Percentiles rank a stretch among this genome's conserved stretches.
Evolutionary conservation across 805 yeast species (phyloP).

Genomic region (Nakazawaea holstii): DNA sequence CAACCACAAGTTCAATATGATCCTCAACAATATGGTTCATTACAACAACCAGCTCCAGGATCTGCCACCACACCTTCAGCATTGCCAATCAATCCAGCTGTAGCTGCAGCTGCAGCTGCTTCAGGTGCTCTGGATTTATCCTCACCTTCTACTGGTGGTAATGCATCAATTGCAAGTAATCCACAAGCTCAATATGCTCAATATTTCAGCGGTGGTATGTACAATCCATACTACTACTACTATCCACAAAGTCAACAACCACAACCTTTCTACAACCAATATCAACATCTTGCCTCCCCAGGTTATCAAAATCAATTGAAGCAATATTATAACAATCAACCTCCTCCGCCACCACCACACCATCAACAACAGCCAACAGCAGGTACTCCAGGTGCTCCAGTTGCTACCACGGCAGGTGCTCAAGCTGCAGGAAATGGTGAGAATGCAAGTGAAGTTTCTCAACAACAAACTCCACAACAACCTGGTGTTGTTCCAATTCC

Average conservation of each 20-base stretch:
- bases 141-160: slow-evolving; percentile 1
- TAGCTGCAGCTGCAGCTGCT: slow-evolving; percentile 1
- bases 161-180: neutral
- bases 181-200: slow-evolving; percentile 8
- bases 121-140: slow-evolving; percentile 1
- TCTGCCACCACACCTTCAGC: slow-evolving; percentile 8
- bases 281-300: slow-evolving; percentile 3
- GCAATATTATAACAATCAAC: slow-evolving; percentile 5
- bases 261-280: slow-evolving; percentile 6
- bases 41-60: slow-evolving; percentile 9
- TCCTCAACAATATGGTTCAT: slow-evolving; percentile 2
- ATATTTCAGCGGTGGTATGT: slow-evolving; percentile 8
- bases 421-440: slow-evolving; percentile 19
- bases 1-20: slow-evolving; percentile 7
- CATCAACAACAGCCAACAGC: slow-evolving; percentile 5
- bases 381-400: slow-evolving; percentile 10
- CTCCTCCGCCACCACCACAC: slow-evolving; percentile 7
- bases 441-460: slow-evolving; percentile 20
- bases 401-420: slow-evolving; percentile 16
- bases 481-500: slow-evolving; percentile 5
- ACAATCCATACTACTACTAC: slow-evolving; percentile 12
- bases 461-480: slow-evolving; percentile 20
- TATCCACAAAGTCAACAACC: slow-evolving; percentile 11
- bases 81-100: slow-evolving; percentile 3
- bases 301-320: slow-evolving; percentile 10